Percentiles rank a stretch among this genome's conserved stretches.
These are phyloP conservation scores for Mucor saturninus DNA, from an alignment of 371 early-diverging fungal genomes.

Conservation along the genomic window DNA sequence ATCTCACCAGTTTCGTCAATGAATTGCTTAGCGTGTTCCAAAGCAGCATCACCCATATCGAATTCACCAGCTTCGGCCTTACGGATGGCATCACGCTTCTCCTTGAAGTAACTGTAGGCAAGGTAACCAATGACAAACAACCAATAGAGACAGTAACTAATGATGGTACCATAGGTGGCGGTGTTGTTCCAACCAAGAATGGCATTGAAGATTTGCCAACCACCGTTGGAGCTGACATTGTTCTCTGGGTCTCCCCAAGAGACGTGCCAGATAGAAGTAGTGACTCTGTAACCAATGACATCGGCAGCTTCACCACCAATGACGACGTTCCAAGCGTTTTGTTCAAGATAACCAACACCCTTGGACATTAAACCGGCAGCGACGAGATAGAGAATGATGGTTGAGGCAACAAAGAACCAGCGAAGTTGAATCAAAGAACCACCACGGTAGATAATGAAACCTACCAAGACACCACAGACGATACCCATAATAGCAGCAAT, in stretches of 20 bases:
- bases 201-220: slow-evolving; percentile 70
- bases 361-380: slow-evolving; percentile 77
- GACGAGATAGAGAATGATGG: slow-evolving; percentile 75
- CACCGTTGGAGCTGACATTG: slow-evolving; percentile 31
- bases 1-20: slow-evolving; percentile 35
- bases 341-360: slow-evolving; percentile 63
- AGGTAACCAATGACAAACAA: slow-evolving; percentile 54
- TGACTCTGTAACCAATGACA: slow-evolving; percentile 42
- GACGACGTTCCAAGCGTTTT: slow-evolving; percentile 57
- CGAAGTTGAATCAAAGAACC: slow-evolving; percentile 70
- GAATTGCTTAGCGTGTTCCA: slow-evolving; percentile 32
- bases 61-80: slow-evolving; percentile 43
- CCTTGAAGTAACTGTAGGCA: slow-evolving; percentile 50
- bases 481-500: slow-evolving; percentile 76
- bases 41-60: slow-evolving; percentile 33
- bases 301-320: slow-evolving; percentile 58
- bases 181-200: slow-evolving; percentile 80
- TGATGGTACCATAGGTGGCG: slow-evolving; percentile 72
- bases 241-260: slow-evolving; percentile 45
- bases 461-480: slow-evolving; percentile 69
- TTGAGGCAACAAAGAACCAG: slow-evolving; percentile 78
- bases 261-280: slow-evolving; percentile 45
- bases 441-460: slow-evolving; percentile 69
- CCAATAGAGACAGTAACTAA: slow-evolving; percentile 83
- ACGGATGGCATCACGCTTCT: slow-evolving; percentile 33